Percentiles rank a stretch among this genome's conserved stretches.
Evolutionary conservation across 1,284 basidiomycete genomes (phyloP).

Genomic region (Austropuccinia psidii): DNA sequence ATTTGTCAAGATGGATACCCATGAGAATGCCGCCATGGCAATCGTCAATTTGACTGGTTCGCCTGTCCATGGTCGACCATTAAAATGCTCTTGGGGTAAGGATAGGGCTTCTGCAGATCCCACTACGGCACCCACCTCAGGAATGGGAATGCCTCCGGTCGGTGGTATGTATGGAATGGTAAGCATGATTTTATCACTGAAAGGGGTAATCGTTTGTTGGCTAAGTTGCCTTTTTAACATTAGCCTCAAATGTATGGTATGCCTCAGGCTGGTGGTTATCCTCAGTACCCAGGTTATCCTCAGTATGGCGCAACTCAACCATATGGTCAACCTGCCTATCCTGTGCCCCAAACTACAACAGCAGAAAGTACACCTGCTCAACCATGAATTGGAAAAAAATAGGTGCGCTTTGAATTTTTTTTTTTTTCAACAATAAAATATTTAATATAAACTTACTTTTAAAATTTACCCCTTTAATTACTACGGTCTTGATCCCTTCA

Average conservation of each 20-base stretch:
- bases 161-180: slow-evolving; percentile 36
- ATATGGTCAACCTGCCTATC: slow-evolving; percentile 33
- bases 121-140: slow-evolving; percentile 18
- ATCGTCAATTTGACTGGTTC: slow-evolving; percentile 91
- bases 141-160: slow-evolving; percentile 32
- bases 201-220: neutral
- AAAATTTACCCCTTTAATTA: too few relatives aligned
- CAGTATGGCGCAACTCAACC: slow-evolving; percentile 26
- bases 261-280: slow-evolving; percentile 33
- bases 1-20: slow-evolving; percentile 94
- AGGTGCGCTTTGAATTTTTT: too few relatives aligned
- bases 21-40: slow-evolving; percentile 93
- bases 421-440: too few relatives aligned
- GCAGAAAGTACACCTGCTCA: slow-evolving; percentile 25
- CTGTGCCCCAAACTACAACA: slow-evolving; percentile 14
- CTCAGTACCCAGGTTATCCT: slow-evolving; percentile 33
- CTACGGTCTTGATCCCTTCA: too few relatives aligned
- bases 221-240: neutral
- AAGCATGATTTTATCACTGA: neutral
- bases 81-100: slow-evolving; percentile 98
- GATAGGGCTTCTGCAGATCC: slow-evolving; percentile 51
- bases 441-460: too few relatives aligned
- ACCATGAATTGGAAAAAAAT: too few relatives aligned
- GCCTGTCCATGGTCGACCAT: slow-evolving; percentile 86
- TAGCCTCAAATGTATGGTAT: slow-evolving; percentile 37